Base-by-base conservation (phyloP, 169 alveolate species). In the Blepharisma undulans region DNA sequence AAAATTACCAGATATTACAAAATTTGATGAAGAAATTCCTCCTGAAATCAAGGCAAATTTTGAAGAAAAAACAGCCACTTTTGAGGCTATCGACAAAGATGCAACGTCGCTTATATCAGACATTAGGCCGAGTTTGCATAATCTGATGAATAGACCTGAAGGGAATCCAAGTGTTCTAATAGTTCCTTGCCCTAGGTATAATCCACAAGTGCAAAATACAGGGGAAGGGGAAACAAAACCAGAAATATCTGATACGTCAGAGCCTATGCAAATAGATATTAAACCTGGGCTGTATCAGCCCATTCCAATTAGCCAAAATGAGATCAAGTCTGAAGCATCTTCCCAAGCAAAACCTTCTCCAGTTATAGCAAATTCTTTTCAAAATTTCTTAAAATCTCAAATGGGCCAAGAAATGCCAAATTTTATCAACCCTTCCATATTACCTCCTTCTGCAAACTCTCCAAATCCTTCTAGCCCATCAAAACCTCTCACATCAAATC, bases 1-100 rank as follows among this genome's bases (percentile, higher is more conserved):
- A 34, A 30, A 25, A 27, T 59, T 86, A 22, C 90, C 90, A 19
- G 80, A 86, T 27, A 86, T 66, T 30, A 66, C 61, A 25, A 86
- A 86, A 36, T 86, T 86, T 25, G 72, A 86, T 18, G 22, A 71
- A 72, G 33, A 86, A 27, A 30, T n/a, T 25, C 21, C 36, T 4
- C 0, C 78, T 1, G 76, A 34, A 22, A 27, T 19, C 8, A 22
- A 21, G n/a, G 7, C 2, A 1, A 74, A 7, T 4, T 32, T 32
- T 22, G 77, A 60, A 22, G 27, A 82, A 21, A 74, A 82, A 34
- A 22, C 29, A 12, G n/a, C 33, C 10, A 22, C 33, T 22, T 27
- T 21, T 25, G 29, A 30, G 25, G 89, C 33, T 8, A 22, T 19
- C 16, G 60, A 34, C 72, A 33, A 34, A 33, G 29, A 72, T 22